Base-by-base conservation (phyloP, 1,284 basidiomycete species). In the Hemileia vastatrix region DNA sequence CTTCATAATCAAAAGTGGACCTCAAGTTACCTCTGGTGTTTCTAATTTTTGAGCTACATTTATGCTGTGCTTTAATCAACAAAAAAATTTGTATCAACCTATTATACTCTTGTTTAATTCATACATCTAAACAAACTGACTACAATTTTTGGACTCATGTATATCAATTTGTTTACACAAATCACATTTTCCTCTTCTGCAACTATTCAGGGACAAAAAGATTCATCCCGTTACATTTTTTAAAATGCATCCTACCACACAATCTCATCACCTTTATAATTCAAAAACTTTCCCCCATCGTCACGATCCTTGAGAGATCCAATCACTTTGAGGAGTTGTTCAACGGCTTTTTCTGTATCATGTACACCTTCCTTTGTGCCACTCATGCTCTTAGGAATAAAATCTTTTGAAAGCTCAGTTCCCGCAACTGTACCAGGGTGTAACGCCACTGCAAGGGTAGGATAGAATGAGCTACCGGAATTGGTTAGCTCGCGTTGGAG, bases 381-480 rank as follows among this genome's bases (percentile, higher is more conserved):
- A 36, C 32, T 21, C 23, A 40, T 54, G 21, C 55, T 47, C 24
- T 62, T 62, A 19, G 60, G 45, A 23, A 68, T 63, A 56, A 66
- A 73, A 2, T 63, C 60, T 45, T 69, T 68, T 6, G 69, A 70
- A n/a, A 73, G 64, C 21, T 70, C 63, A 5, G 70, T 74, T 1
- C 69, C 70, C 27, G 70, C 67, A 23, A 70, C 65, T 1, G 71
- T 72, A 3, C 72, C 71, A 0, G 72, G 72, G 57, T 74, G 72
- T 0, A 74, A 58, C 5, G 72, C 71, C n/a, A 70, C 56, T 1
- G 68, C 68, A 31, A 71, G 66, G n/a, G 68, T 57, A 21, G 63
- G 55, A 19, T 62, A 59, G 27, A 44, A 19, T 15, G 57, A 64
- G n/a, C n/a, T n/a, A 13, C 48, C 27, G 3, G 21, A 33, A 59